Base-by-base conservation (phyloP, 176 grass and related monocot genomes). In the Oropetium thomaeum region DNA sequence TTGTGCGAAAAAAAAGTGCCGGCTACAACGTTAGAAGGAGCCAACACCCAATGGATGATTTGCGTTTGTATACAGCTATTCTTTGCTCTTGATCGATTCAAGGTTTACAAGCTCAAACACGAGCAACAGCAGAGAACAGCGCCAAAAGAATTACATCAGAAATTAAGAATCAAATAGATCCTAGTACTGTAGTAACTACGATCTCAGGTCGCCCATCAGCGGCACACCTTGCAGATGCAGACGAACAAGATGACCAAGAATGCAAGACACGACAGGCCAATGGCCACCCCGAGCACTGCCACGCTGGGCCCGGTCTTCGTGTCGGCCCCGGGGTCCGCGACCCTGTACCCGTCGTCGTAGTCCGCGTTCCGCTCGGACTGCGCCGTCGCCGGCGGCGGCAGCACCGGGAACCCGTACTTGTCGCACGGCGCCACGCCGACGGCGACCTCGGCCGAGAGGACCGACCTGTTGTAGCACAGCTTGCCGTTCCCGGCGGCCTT, bases 151-250 rank as follows among this genome's bases (percentile, higher is more conserved):
- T 19, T 73, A 34, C 62, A 85, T n/a, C 55, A 48, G 22, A 74
- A 84, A 52, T 65, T 28, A 77, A 62, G 39, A 87, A 84, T 72
- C 55, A 61, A 49, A 76, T 62, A n/a, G 75, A 70, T 74, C 58
- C 67, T 81, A 75, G 48, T 74, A n/a, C n/a, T n/a, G n/a, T n/a
- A n/a, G n/a, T n/a, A n/a, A n/a, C n/a, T n/a, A n/a, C n/a, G n/a
- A n/a, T n/a, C n/a, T n/a, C n/a, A n/a, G n/a, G 31, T 26, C 12
- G 45, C 16, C 47, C 25, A 9, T 86, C 92, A 85, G 43, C 89
- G 44, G 43, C 96, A 99, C 39, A 93, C 82, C 69, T 92, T 95
- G 80, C 91, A 99, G 82, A 99, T 62, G 89, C 96, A 99, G 85
- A 95, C 79, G 31, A 95, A 76, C 79, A 99, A 78, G 79, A 95